A percentile compares a stretch with the other conserved stretches of the same genome.
Conservation (phyloP, 1,139 yeast species). For the Debaryomyces psychrophilus region DNA sequence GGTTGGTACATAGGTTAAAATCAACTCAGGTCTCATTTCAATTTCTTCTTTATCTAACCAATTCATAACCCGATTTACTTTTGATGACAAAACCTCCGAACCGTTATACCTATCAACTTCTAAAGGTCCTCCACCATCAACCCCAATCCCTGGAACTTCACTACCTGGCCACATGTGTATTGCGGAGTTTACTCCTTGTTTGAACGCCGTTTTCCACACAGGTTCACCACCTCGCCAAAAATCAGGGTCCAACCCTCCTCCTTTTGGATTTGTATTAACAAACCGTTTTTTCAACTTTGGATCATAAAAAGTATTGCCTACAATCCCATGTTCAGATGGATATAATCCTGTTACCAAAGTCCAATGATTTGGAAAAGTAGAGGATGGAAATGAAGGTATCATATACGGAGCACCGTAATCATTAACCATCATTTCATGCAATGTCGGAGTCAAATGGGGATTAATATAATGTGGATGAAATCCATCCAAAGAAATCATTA, state of each 20-base stretch:
- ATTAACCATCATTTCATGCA: conserved; percentile 57
- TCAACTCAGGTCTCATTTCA: conserved; percentile 66
- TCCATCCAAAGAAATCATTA: conserved; percentile 80
- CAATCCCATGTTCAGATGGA: conserved; percentile 85
- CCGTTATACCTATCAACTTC: conserved; percentile 67
- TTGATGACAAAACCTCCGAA: conserved; percentile 59
- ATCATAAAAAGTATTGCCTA: conserved; percentile 82
- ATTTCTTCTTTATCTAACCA: conserved; percentile 67
- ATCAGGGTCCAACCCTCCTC: conserved; percentile 58
- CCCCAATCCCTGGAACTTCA: conserved; percentile 60
- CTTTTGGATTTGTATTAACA: conserved; percentile 60
- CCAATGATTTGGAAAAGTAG: conserved; percentile 93
- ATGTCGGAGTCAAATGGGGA: conserved; percentile 64
- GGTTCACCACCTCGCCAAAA: conserved; percentile 92
- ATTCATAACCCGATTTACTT: conserved; percentile 56
- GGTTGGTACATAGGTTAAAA: conserved; percentile 80
- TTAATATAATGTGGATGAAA: conserved; percentile 91
- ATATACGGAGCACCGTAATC: conserved; percentile 79
- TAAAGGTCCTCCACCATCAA: conserved; percentile 48
- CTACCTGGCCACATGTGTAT: conserved; percentile 99
- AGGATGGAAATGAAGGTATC: conserved; percentile 85
- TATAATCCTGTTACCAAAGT: conserved; percentile 82
- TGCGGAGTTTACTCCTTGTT: conserved; percentile 68
- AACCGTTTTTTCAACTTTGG: conserved; percentile 58
- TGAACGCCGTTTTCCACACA: conserved; percentile 75